These are phyloP conservation scores for Setaria italica DNA, from an alignment of 202 grass and related monocot species.

Conservation along the genomic window DNA sequence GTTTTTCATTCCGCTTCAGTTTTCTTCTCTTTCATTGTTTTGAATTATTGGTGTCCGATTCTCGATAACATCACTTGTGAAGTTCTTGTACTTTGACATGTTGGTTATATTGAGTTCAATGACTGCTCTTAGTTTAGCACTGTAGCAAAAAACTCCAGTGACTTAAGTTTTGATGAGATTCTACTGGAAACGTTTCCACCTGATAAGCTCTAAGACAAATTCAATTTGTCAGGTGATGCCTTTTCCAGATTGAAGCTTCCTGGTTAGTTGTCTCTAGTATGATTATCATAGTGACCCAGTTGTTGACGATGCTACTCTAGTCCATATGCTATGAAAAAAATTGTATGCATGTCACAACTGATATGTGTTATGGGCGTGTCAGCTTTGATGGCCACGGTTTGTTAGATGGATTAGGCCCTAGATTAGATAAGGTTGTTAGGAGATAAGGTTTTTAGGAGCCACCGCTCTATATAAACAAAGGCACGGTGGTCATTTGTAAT, in stretches of 20 bases:
- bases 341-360: not conserved
- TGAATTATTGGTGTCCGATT: conserved; percentile 12
- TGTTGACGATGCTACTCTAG: not conserved
- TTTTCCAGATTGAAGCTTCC: not conserved
- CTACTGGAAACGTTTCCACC: not conserved
- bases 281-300: not conserved
- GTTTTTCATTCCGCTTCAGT: conserved; percentile 42
- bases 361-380: not conserved
- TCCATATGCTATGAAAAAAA: not conserved
- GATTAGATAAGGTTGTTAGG: too few relatives aligned
- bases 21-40: conserved; percentile 24
- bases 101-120: not conserved
- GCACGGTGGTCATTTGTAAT: too few relatives aligned
- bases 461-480: too few relatives aligned
- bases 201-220: not conserved
- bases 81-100: conserved; percentile 20
- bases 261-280: not conserved
- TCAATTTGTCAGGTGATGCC: not conserved
- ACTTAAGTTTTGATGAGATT: too few relatives aligned
- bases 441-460: too few relatives aligned
- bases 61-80: not conserved
- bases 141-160: not conserved
- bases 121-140: not conserved
- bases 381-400: not conserved
- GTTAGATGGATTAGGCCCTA: not conserved